phyloP scores from a whole-genome alignment of 805 yeast species.

The Candida broadrunensis region DNA sequence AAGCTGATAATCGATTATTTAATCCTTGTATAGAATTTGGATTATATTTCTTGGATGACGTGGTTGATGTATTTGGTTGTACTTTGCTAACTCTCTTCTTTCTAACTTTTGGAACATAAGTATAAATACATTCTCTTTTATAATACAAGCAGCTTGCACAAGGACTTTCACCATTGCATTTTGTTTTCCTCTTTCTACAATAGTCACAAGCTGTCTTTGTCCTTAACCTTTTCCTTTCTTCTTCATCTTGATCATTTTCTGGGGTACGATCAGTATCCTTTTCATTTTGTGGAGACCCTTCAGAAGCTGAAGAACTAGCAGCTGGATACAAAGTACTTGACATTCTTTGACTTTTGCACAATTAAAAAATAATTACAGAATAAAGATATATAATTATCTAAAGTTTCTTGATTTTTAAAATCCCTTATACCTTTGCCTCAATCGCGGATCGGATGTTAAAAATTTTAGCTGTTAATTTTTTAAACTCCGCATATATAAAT shows the following conservation, averaged over 20 bases:
- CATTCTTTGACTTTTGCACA: background rate
- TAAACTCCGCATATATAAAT: no score
- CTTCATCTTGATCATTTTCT: conserved; percentile 1
- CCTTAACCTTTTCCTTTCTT: conserved; percentile 5
- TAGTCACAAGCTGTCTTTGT: conserved; percentile 42
- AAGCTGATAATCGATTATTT: conserved; percentile 10
- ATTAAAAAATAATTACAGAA: no score
- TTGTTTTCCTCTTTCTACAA: conserved; percentile 48
- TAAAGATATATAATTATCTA: no score
- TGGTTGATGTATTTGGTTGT: conserved; percentile 1
- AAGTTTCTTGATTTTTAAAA: no score
- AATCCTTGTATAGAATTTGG: conserved; percentile 5
- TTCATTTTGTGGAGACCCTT: background rate
- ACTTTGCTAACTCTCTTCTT: conserved; percentile 12
- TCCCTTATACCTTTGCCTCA: no score
- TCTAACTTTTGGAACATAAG: conserved; percentile 9
- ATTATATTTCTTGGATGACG: background rate
- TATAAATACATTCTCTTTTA: conserved; percentile 26
- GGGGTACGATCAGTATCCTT: background rate
- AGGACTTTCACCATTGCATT: conserved; percentile 46
- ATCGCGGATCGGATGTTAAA: no score
- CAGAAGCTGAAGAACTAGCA: background rate
- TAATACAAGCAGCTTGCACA: conserved; percentile 41
- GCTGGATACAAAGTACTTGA: background rate
- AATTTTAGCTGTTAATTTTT: no score